Base-by-base conservation (phyloP, 2,329 filamentous ascomycete species). In the Dothideomycetes sp. region DNA sequence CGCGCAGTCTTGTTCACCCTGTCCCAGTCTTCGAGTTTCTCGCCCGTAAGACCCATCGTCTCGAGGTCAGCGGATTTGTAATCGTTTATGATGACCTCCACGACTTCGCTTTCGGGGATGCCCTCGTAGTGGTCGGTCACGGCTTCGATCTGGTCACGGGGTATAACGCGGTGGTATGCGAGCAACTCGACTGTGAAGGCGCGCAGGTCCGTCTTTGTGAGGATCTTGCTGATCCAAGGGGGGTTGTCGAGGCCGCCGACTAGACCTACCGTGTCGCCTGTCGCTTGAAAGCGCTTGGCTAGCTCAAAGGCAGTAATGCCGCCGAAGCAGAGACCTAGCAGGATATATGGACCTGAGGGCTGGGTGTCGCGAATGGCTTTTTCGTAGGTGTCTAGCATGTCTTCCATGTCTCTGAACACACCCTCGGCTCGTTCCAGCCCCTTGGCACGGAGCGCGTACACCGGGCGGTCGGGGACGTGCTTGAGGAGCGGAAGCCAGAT, bases 321-420 rank as follows among this genome's bases (percentile, higher is more conserved):
- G 2, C 72, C 70, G 47, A 66, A 73, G 4, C 58, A 66, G 47
- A 74, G 75, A 1, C 72, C 71, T 0, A 65, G 65, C 1, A 75
- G 49, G 0, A 65, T 65, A 45, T 75, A 75, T 0, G 71, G 70
- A 0, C 72, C 70, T 0, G 52, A 11, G 0, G 70, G 68, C 42
- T 75, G 71, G 1, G 41, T 43, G 3, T 40, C 17, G n/a, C 58
- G 58, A 29, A 75, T 63, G 0, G 61, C 59, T 0, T 38, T 29
- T 8, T 53, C 44, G 48, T 74, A 75, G 0, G 51, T 60, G 1
- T 47, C 41, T 2, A 69, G 52, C 0, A 56, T 49, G 33, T 74
- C 67, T 0, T 47, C 38, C 14, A 73, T 54, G 0, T 51, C 60
- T 1, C 45, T 41, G 3, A 69, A 56, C 0, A 54, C 51, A 34